Evolutionary conservation across 148 eudicot species (phyloP).

Genomic region (Rheum nobile): DNA sequence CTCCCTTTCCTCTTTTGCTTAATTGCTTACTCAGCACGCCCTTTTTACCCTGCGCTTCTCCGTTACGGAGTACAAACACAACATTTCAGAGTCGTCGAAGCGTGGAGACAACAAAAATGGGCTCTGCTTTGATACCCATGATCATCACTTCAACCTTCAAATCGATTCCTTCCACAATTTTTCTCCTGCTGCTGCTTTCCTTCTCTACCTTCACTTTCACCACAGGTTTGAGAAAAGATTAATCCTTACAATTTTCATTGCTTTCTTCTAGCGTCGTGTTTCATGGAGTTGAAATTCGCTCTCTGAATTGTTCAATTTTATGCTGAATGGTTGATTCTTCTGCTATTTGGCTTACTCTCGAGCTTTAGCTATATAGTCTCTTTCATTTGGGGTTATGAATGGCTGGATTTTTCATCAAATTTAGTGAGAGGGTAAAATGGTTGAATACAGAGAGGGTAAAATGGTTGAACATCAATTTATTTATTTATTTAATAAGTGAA

Average conservation of each 20-base stretch:
- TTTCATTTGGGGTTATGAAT: not conserved
- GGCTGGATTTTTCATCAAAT: not conserved
- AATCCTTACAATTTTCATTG: not conserved
- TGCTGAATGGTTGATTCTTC: not conserved
- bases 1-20: no score
- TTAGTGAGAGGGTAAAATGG: not conserved
- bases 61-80: not conserved
- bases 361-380: not conserved
- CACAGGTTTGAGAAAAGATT: not conserved
- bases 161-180: not conserved
- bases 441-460: no score
- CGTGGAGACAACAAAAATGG: not conserved
- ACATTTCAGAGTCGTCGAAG: not conserved
- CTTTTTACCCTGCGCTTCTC: not conserved
- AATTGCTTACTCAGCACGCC: no score
- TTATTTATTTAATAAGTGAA: no score
- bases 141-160: not conserved
- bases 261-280: not conserved
- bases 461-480: no score
- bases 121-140: not conserved
- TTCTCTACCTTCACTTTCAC: not conserved
- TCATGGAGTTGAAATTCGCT: not conserved
- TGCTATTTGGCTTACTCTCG: not conserved
- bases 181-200: not conserved
- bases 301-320: not conserved